Conservation (phyloP, 345 rosid genomes). For the Arabidopsis thaliana region TAIR10.1 NC_003076.8:1563001-1563500, state of each 20-base stretch:
- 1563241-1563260: not conserved
- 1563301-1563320: conserved; percentile 38
- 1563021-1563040: no score
- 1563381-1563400: conserved; percentile 6
- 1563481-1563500: conserved; percentile 10
- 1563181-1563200: conserved; percentile 44
- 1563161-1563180: conserved; percentile 21
- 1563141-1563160: no score
- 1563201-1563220: conserved; percentile 33
- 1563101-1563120: no score
- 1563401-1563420: not conserved
- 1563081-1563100: no score
- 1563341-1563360: conserved; percentile 45
- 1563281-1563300: conserved; percentile 11
- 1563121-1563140: no score
- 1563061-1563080: no score
- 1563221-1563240: conserved; percentile 36
- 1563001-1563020: no score
- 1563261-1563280: not conserved
- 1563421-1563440: not conserved
- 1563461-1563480: not conserved
- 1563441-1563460: not conserved
- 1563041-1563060: no score
- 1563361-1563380: conserved; percentile 16
- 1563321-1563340: conserved; percentile 47